Evolutionary conservation across 2,329 filamentous ascomycete species (phyloP), one percentile per base, ranked within the genome.

Genomic region (Colletotrichum noveboracense): DNA sequence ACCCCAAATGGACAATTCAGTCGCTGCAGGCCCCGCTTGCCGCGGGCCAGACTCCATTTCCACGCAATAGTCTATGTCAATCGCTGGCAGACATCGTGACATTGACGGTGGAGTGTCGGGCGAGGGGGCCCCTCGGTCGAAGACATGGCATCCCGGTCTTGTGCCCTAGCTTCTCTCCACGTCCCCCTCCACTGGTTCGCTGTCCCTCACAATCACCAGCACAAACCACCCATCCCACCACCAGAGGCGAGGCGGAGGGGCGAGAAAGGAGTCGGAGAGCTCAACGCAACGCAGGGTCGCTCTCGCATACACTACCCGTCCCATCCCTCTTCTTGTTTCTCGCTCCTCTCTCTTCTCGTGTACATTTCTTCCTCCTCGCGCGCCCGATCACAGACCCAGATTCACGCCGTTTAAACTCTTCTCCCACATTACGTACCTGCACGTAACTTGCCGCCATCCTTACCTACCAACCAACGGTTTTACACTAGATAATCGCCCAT

Each of bases 41-140:
- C 64, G 43, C 62, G 64, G 70, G 34, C 70, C 24, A 64, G 32
- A n/a, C 73, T 48, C 48, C 73, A n/a, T 69, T 69, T 75, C 73
- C 60, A 64, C 64, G 56, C 38, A 65, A 34, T 68, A 48, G 64
- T 73, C 56, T 24, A 48, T 75, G 69, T 58, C 56, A 68, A 75
- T 75, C 55, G 43, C 34, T 48, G 13, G 66, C 56, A 34, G 26
- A 55, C 32, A 36, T 75, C 70, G 70, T 75, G 48, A 64, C 64
- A 72, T 73, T 24, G 62, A 48, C 28, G 26, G 70, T 73, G 73
- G 73, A 67, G 73, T 68, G 21, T 32, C 14, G 18, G 26, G 24
- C 64, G 38, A 64, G 56, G 67, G 26, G 34, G 43, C 10, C n/a
- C 64, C 73, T 75, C 32, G 73, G 69, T 56, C 26, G 21, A 65